These are phyloP conservation scores for Herpetospermum pedunculosum DNA, from an alignment of 306 rosid species.

Conservation along the genomic window DNA sequence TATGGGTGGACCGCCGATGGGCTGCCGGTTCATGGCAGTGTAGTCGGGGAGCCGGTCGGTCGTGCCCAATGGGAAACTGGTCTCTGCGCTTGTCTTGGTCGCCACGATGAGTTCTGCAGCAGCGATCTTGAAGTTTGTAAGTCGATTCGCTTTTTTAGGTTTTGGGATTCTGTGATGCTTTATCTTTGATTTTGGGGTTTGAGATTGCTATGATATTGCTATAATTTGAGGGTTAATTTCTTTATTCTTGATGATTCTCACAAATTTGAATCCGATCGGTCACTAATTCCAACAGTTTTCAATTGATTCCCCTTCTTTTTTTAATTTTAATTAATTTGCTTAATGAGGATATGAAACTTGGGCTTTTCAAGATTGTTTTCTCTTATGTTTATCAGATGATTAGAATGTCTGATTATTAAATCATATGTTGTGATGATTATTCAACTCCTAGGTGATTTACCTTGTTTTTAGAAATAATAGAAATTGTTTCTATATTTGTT, in stretches of 20 bases:
- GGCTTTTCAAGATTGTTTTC: background rate
- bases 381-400: background rate
- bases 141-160: slow-evolving; percentile 6
- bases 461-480: background rate
- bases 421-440: background rate
- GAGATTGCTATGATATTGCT: background rate
- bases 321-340: background rate
- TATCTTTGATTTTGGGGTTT: background rate
- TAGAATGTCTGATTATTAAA: background rate
- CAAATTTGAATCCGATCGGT: background rate
- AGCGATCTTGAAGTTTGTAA: slow-evolving; percentile 98
- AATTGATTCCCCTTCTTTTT: background rate
- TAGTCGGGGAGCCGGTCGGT: slow-evolving; percentile 73
- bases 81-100: slow-evolving; percentile 74
- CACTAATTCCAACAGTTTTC: background rate
- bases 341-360: background rate
- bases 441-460: background rate
- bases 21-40: slow-evolving; percentile 65
- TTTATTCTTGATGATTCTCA: background rate
- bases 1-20: slow-evolving; percentile 79
- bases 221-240: background rate
- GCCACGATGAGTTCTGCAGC: slow-evolving; percentile 79
- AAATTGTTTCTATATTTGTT: background rate
- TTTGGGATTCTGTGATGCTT: background rate
- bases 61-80: slow-evolving; percentile 64